Percentiles rank a stretch among this genome's conserved stretches.
Conservation (phyloP, 148 eudicot species). For the Diospyros kaki region DNA sequence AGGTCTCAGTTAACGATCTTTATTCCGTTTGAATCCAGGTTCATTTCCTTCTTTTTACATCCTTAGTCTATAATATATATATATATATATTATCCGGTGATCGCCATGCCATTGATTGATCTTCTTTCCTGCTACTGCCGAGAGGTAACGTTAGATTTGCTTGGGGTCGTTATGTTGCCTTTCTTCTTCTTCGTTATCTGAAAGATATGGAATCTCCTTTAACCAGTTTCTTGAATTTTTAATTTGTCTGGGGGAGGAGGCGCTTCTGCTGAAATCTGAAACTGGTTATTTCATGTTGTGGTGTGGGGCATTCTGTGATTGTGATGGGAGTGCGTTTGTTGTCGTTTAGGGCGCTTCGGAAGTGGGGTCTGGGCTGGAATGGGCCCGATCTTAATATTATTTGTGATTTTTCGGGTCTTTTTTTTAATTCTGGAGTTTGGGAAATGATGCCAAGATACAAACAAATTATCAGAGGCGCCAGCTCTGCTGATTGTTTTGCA, state of each 20-base stretch:
- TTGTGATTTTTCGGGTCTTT: background rate
- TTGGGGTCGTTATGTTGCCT: background rate
- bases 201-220: background rate
- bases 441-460: conserved; percentile 10
- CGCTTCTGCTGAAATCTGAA: no score
- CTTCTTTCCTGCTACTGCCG: background rate
- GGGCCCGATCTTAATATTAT: background rate
- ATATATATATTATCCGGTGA: background rate
- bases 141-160: background rate
- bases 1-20: background rate
- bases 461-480: conserved; percentile 10
- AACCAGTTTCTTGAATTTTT: background rate
- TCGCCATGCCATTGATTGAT: background rate
- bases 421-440: background rate
- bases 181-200: no score
- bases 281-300: no score
- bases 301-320: background rate
- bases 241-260: no score
- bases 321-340: background rate
- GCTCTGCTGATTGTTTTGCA: conserved; percentile 16
- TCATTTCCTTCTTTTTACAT: background rate
- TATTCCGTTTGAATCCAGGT: background rate
- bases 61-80: background rate
- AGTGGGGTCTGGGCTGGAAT: background rate
- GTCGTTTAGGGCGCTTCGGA: background rate